Percentiles rank a stretch among this genome's conserved stretches.
These are phyloP conservation scores for Drosera capensis DNA, from an alignment of 148 eudicot genomes.

Conservation along the genomic window DNA sequence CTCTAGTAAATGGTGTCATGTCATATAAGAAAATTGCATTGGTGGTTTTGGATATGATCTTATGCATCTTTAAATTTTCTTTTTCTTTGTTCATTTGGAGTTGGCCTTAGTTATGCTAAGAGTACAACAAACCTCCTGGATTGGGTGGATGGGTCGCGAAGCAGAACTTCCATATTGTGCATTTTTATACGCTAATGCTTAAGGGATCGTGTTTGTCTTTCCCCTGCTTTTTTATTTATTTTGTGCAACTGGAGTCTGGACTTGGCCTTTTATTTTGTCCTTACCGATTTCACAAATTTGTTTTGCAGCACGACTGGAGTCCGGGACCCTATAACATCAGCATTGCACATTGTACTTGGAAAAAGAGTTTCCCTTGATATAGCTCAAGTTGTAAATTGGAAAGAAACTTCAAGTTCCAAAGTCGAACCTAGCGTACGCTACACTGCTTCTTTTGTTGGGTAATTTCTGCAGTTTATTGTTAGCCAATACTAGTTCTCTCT, in stretches of 20 bases:
- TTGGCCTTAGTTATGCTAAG: too few relatives aligned
- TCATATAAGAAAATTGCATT: too few relatives aligned
- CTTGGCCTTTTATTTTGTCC: background rate
- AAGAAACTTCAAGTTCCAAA: slow-evolving; percentile 39
- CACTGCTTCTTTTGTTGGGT: slow-evolving; percentile 98
- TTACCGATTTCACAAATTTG: slow-evolving; percentile 2
- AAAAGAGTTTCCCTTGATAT: slow-evolving; percentile 83
- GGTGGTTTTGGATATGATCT: too few relatives aligned
- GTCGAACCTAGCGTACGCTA: slow-evolving; percentile 82
- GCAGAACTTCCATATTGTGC: too few relatives aligned
- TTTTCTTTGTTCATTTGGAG: too few relatives aligned
- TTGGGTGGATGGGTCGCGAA: too few relatives aligned
- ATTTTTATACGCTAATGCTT: too few relatives aligned
- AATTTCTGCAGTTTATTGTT: slow-evolving; percentile 8
- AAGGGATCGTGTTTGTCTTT: too few relatives aligned
- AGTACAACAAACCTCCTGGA: too few relatives aligned
- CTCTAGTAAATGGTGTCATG: too few relatives aligned
- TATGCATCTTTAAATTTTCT: too few relatives aligned
- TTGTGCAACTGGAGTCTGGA: background rate
- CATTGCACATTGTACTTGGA: slow-evolving; percentile 88
- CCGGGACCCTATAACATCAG: slow-evolving; percentile 87
- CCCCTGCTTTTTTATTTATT: background rate
- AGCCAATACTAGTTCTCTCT: background rate
- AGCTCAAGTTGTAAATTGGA: slow-evolving; percentile 95
- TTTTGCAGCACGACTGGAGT: slow-evolving; percentile 78